A percentile compares a stretch with the other conserved stretches of the same genome.
Conservation (phyloP, 169 alveolate species). For the Eimeria acervulina region DNA sequence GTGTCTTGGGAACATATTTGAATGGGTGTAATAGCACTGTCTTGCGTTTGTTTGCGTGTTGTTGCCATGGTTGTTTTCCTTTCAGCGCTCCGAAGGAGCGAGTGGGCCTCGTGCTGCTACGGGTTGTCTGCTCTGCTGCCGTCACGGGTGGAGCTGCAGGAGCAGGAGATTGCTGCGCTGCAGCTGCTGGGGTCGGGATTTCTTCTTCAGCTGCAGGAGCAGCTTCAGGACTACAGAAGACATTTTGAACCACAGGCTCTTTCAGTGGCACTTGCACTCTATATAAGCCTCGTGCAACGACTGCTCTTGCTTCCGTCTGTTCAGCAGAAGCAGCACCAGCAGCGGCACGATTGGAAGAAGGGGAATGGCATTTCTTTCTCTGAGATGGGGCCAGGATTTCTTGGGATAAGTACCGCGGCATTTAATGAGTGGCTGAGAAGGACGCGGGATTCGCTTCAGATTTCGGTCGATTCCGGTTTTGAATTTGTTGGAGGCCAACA, state of each 20-base stretch:
- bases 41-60: conserved; percentile 1
- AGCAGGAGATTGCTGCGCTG: conserved; percentile 71
- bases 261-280: neutral
- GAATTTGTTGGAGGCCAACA: neutral
- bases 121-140: conserved; percentile 71
- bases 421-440: neutral
- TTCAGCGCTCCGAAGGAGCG: conserved; percentile 13
- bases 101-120: conserved; percentile 55
- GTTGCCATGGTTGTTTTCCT: neutral
- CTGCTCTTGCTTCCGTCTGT: conserved; percentile 48
- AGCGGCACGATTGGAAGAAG: neutral
- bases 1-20: neutral
- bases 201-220: conserved; percentile 74
- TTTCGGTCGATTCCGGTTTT: neutral
- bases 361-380: neutral
- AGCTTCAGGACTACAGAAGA: conserved; percentile 78
- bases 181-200: conserved; percentile 58
- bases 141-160: conserved; percentile 81
- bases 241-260: conserved; percentile 76
- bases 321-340: conserved; percentile 20
- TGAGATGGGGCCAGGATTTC: neutral
- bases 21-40: neutral
- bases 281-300: conserved; percentile 49
- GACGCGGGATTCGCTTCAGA: neutral
- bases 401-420: neutral